A percentile compares a stretch with the other conserved stretches of the same genome.
phyloP scores from a whole-genome alignment of 2,329 filamentous ascomycete species.

The Monosporascus cannonballus region DNA sequence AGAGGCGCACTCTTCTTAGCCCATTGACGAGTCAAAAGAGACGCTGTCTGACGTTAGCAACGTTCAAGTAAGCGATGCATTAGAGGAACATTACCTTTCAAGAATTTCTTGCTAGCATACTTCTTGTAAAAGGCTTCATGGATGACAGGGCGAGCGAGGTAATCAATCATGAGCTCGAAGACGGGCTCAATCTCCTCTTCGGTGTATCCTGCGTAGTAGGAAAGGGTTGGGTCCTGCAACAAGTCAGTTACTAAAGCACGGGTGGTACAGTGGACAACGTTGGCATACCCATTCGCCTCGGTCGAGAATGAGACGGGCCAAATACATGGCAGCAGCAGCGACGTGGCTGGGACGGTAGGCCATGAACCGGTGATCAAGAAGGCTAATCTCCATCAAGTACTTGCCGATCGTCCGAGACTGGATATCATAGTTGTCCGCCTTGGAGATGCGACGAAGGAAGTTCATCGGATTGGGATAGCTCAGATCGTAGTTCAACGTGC shows the following conservation, averaged over 20 bases:
- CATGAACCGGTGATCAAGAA: constrained; percentile 93
- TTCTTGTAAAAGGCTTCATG: constrained; percentile 99
- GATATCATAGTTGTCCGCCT: constrained; percentile 99
- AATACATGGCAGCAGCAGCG: constrained; percentile 90
- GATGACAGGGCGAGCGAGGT: constrained; percentile 80
- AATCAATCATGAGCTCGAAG: constrained; percentile 92
- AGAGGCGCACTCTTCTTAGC: constrained; percentile 69
- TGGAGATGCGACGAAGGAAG: constrained; percentile 96
- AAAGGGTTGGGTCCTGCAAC: constrained; percentile 69
- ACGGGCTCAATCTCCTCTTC: constrained; percentile 92
- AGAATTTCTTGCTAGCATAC: constrained; percentile 98
- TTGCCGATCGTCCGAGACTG: constrained; percentile 95
- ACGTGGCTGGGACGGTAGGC: constrained; percentile 82
- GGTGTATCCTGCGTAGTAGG: constrained; percentile 87
- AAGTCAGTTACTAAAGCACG: constrained; percentile 21
- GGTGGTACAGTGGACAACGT: not conserved
- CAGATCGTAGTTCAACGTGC: constrained; percentile 89
- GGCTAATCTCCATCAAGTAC: constrained; percentile 94
- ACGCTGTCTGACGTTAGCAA: constrained; percentile 52
- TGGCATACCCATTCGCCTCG: constrained; percentile 80
- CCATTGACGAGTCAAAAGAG: constrained; percentile 87
- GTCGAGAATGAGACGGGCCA: constrained; percentile 83
- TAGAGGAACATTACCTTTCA: constrained; percentile 68
- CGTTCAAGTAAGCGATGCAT: constrained; percentile 17
- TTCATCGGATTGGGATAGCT: constrained; percentile 99